Conservation (phyloP, 2,329 filamentous ascomycete genomes). For the Scytalidium sp. region DNA sequence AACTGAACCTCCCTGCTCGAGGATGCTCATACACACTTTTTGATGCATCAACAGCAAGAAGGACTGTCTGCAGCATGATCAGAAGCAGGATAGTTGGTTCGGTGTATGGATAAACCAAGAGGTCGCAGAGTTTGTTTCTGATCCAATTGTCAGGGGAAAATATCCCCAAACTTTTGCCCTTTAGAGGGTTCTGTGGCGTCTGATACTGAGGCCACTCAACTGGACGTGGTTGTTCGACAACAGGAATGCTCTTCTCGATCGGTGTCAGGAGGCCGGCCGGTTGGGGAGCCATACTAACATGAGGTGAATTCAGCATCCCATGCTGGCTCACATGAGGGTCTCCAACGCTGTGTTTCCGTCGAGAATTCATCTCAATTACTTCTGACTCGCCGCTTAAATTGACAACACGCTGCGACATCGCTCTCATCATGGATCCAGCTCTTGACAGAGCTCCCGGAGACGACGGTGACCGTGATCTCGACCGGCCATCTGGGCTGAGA, state of each 20-base stretch:
- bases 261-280: conserved; percentile 20
- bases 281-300: not conserved
- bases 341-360: conserved; percentile 21
- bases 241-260: conserved; percentile 21
- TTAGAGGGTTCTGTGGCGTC: conserved; percentile 70
- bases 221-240: conserved; percentile 26
- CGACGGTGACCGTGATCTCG: conserved; percentile 55
- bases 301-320: not conserved
- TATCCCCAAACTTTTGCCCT: conserved; percentile 80
- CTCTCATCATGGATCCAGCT: conserved; percentile 73
- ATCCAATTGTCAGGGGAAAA: conserved; percentile 77
- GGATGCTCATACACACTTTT: conserved; percentile 64
- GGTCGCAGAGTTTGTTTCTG: conserved; percentile 71
- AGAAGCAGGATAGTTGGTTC: conserved; percentile 84
- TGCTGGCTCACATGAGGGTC: conserved; percentile 6
- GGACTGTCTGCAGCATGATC: conserved; percentile 82
- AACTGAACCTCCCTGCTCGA: conserved; percentile 64
- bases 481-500: conserved; percentile 45
- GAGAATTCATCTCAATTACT: conserved; percentile 63
- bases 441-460: conserved; percentile 63
- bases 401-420: conserved; percentile 95
- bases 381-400: conserved; percentile 95
- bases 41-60: conserved; percentile 83
- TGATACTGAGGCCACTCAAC: conserved; percentile 8
- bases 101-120: conserved; percentile 81